These are phyloP conservation scores for Tillandsia leiboldiana DNA, from an alignment of 176 grass and related monocot genomes.

Conservation along the genomic window DNA sequence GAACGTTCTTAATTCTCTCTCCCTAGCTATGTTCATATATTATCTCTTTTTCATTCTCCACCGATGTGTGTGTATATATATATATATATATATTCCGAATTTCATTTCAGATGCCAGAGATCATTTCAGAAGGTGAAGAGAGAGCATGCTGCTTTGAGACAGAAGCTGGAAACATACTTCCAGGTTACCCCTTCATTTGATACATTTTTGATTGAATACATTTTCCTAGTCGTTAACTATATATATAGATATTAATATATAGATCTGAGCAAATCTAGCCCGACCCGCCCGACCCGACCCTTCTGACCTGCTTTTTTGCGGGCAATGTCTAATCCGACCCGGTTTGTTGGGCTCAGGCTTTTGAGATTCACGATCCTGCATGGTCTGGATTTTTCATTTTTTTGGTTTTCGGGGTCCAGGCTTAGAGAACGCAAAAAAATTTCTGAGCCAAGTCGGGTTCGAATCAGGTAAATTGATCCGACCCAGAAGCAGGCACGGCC, in stretches of 20 bases:
- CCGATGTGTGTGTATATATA: too few relatives aligned
- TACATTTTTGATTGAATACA: too few relatives aligned
- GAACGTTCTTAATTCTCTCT: not conserved
- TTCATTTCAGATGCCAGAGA: conserved; percentile 40
- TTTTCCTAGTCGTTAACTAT: too few relatives aligned
- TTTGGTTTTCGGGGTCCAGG: not conserved
- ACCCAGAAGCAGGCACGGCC: too few relatives aligned
- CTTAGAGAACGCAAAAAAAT: too few relatives aligned
- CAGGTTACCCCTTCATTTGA: conserved; percentile 27
- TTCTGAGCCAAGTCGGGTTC: too few relatives aligned
- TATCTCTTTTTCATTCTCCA: not conserved
- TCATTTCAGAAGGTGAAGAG: conserved; percentile 67
- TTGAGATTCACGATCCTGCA: not conserved
- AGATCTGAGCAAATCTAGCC: too few relatives aligned
- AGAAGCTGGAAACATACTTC: conserved; percentile 63
- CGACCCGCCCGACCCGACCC: too few relatives aligned
- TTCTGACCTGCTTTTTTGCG: not conserved
- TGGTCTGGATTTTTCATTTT: conserved; percentile 1
- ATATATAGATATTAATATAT: too few relatives aligned
- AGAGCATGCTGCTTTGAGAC: conserved; percentile 46
- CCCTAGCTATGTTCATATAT: not conserved
- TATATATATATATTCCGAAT: too few relatives aligned
- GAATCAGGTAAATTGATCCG: too few relatives aligned
- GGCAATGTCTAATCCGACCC: not conserved
- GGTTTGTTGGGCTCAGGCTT: too few relatives aligned